phyloP scores from a whole-genome alignment of 495 filamentous ascomycete genomes.

The Parathielavia hyrcaniae region DNA sequence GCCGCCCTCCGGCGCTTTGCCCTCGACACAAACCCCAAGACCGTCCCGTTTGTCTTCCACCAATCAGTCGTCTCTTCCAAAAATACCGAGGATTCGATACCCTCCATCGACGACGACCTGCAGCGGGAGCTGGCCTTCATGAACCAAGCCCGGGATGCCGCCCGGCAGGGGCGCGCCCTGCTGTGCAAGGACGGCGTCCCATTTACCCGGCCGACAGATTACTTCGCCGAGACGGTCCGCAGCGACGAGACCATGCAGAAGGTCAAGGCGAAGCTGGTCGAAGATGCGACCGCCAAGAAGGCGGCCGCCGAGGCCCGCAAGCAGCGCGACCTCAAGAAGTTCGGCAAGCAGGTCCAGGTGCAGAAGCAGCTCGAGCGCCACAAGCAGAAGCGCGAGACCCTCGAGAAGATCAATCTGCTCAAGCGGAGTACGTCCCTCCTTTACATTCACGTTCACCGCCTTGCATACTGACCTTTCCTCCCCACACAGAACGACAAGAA shows the following conservation, averaged over 20 bases:
- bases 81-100: slow-evolving; percentile 48
- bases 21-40: slow-evolving; percentile 49
- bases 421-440: slow-evolving; percentile 72
- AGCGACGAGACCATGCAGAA: slow-evolving; percentile 96
- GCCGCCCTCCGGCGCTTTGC: slow-evolving; percentile 70
- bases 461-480: slow-evolving; percentile 8
- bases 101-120: slow-evolving; percentile 79
- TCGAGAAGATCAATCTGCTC: slow-evolving; percentile 87
- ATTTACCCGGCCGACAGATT: slow-evolving; percentile 85
- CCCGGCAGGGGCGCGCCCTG: slow-evolving; percentile 57
- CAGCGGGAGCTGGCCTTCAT: slow-evolving; percentile 88
- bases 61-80: slow-evolving; percentile 46
- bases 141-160: slow-evolving; percentile 78
- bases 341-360: slow-evolving; percentile 97
- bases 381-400: slow-evolving; percentile 80
- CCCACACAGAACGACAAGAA: slow-evolving; percentile 68
- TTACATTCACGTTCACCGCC: not conserved
- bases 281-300: slow-evolving; percentile 88
- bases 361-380: slow-evolving; percentile 89
- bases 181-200: slow-evolving; percentile 76
- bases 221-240: slow-evolving; percentile 98
- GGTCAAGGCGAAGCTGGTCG: slow-evolving; percentile 88
- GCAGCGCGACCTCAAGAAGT: slow-evolving; percentile 95
- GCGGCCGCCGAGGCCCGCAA: slow-evolving; percentile 83
- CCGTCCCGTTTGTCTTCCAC: slow-evolving; percentile 49